A percentile compares a stretch with the other conserved stretches of the same genome.
These are phyloP conservation scores for Hygrocybe coccinea DNA, from an alignment of 768 basidiomycete genomes.

Conservation along the genomic window DNA sequence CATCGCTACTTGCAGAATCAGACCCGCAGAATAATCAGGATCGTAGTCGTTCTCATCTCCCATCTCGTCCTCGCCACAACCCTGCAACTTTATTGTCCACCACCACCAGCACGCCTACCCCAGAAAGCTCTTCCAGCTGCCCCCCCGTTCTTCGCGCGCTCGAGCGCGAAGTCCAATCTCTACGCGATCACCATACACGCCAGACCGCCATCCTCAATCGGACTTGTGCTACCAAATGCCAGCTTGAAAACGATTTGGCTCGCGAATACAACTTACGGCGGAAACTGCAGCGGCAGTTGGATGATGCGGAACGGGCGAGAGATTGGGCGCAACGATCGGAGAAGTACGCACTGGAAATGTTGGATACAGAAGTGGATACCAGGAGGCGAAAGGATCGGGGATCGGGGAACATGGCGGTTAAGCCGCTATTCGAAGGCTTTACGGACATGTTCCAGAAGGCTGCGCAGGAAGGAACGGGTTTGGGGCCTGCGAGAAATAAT, in stretches of 20 bases:
- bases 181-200: constrained; percentile 33
- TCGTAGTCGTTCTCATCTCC: not conserved
- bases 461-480: too few relatives aligned
- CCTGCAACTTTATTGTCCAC: too few relatives aligned
- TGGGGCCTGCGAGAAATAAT: too few relatives aligned
- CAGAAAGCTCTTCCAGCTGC: constrained; percentile 4
- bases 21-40: not conserved
- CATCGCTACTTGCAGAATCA: not conserved
- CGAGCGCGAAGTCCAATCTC: constrained; percentile 36
- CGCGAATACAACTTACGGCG: constrained; percentile 34
- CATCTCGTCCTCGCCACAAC: constrained; percentile 9
- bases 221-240: constrained; percentile 37
- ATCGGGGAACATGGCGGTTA: constrained; percentile 31
- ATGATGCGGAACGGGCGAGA: constrained; percentile 31
- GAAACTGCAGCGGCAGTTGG: constrained; percentile 31
- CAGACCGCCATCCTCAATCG: constrained; percentile 29
- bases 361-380: constrained; percentile 46
- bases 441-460: too few relatives aligned
- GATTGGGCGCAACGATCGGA: constrained; percentile 29
- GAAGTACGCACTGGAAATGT: constrained; percentile 22
- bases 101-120: not conserved
- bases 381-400: constrained; percentile 48
- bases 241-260: constrained; percentile 38
- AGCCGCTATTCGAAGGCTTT: too few relatives aligned
- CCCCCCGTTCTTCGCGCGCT: constrained; percentile 12